Conservation (phyloP, 2,329 filamentous ascomycete species). For the Botrytis sinoallii region DNA sequence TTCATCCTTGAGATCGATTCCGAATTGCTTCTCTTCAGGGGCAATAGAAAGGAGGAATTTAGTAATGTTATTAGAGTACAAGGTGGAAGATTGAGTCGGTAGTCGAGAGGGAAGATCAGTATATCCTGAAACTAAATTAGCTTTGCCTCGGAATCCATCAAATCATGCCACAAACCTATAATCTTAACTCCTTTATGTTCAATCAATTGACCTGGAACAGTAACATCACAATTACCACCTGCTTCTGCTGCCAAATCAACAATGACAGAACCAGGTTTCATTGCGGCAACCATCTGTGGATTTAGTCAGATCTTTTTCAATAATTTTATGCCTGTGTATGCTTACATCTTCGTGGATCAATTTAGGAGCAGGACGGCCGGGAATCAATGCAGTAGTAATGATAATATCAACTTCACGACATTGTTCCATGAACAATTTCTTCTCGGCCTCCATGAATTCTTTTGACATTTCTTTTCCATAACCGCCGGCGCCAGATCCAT, state of each 20-base stretch:
- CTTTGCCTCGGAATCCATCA: neutral
- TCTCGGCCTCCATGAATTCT: conserved; percentile 88
- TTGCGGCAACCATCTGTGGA: conserved; percentile 50
- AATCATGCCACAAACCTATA: conserved; percentile 57
- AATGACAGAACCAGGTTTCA: conserved; percentile 87
- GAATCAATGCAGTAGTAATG: conserved; percentile 88
- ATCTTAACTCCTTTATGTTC: conserved; percentile 77
- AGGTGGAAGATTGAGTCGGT: conserved; percentile 81
- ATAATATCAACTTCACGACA: conserved; percentile 87
- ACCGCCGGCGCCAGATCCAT: conserved; percentile 78
- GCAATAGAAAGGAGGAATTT: conserved; percentile 82
- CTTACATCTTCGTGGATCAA: conserved; percentile 69
- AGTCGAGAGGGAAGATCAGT: conserved; percentile 84
- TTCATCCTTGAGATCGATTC: conserved; percentile 77
- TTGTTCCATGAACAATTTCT: conserved; percentile 88
- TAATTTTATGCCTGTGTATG: conserved; percentile 42
- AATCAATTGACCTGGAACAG: conserved; percentile 66
- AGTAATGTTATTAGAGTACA: conserved; percentile 92
- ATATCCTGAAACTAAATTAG: conserved; percentile 52
- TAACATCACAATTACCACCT: conserved; percentile 84
- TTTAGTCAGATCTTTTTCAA: neutral
- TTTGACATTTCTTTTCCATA: conserved; percentile 95
- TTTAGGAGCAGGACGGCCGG: conserved; percentile 77
- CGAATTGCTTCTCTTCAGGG: conserved; percentile 74
- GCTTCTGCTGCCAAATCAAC: conserved; percentile 86